Conservation (phyloP, 2,329 filamentous ascomycete species). For the Colletotrichum simmondsii region DNA sequence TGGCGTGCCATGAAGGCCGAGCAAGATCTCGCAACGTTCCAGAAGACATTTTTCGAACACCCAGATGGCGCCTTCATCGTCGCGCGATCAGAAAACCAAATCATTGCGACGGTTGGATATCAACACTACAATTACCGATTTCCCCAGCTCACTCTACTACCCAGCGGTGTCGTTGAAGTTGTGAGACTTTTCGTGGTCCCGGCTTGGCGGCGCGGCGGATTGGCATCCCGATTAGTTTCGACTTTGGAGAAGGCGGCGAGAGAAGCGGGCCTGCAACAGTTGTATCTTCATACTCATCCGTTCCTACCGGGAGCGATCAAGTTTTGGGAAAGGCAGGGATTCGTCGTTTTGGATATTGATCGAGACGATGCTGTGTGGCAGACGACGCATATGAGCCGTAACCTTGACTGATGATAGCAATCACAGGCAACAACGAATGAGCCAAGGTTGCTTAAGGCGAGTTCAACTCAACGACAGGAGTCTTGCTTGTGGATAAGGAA, state of each 20-base stretch:
- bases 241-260: slow-evolving; percentile 34
- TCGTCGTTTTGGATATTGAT: slow-evolving; percentile 36
- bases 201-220: slow-evolving; percentile 39
- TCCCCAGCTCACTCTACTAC: slow-evolving; percentile 35
- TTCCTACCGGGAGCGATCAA: slow-evolving; percentile 40
- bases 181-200: slow-evolving; percentile 42
- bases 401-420: not conserved
- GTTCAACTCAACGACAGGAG: no score
- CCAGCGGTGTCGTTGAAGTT: slow-evolving; percentile 39
- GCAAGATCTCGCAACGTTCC: slow-evolving; percentile 37
- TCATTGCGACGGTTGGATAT: slow-evolving; percentile 42
- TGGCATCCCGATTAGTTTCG: slow-evolving; percentile 40
- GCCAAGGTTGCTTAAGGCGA: no score
- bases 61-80: slow-evolving; percentile 37
- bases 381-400: slow-evolving; percentile 41
- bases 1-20: slow-evolving; percentile 34
- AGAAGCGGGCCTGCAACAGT: slow-evolving; percentile 31
- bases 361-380: slow-evolving; percentile 39
- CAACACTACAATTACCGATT: slow-evolving; percentile 41
- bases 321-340: slow-evolving; percentile 41
- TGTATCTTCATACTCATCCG: slow-evolving; percentile 44
- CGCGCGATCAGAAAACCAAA: slow-evolving; percentile 26
- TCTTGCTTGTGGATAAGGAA: no score
- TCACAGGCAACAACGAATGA: no score
- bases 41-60: slow-evolving; percentile 38